Conservation (phyloP, 2,329 filamentous ascomycete species). For the Clathrospora elynae region DNA sequence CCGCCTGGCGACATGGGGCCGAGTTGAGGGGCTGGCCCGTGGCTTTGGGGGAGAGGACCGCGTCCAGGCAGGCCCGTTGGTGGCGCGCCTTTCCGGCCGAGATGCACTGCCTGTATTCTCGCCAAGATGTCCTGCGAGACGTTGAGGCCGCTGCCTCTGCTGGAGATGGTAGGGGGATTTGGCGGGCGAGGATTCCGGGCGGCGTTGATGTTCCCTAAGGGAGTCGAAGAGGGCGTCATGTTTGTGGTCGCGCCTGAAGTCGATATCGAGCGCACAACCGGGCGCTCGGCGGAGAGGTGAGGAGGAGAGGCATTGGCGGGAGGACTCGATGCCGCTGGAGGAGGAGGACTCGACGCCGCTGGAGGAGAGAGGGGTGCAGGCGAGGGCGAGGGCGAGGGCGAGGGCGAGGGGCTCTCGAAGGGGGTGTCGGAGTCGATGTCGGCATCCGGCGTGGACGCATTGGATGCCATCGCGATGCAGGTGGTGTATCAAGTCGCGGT, state of each 20-base stretch:
- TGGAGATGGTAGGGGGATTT: slow-evolving; percentile 51
- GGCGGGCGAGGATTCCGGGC: slow-evolving; percentile 59
- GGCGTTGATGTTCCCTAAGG: slow-evolving; percentile 75
- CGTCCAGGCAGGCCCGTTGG: slow-evolving; percentile 35
- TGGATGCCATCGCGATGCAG: slow-evolving; percentile 36
- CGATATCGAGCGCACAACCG: slow-evolving; percentile 63
- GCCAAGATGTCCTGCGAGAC: slow-evolving; percentile 67
- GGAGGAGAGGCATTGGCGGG: slow-evolving; percentile 25
- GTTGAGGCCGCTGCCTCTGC: slow-evolving; percentile 57
- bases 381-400: slow-evolving; percentile 40
- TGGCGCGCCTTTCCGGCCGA: slow-evolving; percentile 66
- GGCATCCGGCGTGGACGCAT: slow-evolving; percentile 38
- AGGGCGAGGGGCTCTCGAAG: slow-evolving; percentile 41
- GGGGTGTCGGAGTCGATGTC: slow-evolving; percentile 41
- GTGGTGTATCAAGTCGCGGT: slow-evolving; percentile 10
- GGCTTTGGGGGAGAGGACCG: slow-evolving; percentile 34
- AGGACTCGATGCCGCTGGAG: slow-evolving; percentile 28
- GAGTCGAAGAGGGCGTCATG: slow-evolving; percentile 85
- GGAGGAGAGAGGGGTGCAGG: slow-evolving; percentile 33
- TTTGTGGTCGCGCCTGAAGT: slow-evolving; percentile 55
- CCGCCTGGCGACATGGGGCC: slow-evolving; percentile 34
- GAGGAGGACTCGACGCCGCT: slow-evolving; percentile 32
- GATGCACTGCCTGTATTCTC: slow-evolving; percentile 71
- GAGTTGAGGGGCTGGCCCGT: slow-evolving; percentile 27
- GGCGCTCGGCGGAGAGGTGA: slow-evolving; percentile 48